Conservation (phyloP, 2,329 filamentous ascomycete genomes). For the Venturia aucupariae region DNA sequence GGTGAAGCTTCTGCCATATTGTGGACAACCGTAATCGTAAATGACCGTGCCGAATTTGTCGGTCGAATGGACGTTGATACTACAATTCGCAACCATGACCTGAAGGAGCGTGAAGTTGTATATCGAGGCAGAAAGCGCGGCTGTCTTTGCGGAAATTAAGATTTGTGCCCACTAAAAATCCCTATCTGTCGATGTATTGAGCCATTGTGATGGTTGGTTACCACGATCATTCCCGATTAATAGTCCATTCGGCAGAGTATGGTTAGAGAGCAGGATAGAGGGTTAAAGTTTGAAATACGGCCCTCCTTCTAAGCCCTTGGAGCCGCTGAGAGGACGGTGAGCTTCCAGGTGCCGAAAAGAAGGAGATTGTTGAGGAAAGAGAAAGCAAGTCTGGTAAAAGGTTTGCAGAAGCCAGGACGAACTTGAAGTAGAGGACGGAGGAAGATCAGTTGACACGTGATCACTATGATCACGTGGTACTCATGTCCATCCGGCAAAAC, state of each 20-base stretch:
- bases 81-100: not conserved
- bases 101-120: not conserved
- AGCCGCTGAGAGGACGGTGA: too few relatives aligned
- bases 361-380: too few relatives aligned
- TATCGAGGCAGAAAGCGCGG: not conserved
- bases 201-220: not conserved
- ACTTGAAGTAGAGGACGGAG: too few relatives aligned
- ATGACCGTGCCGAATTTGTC: not conserved
- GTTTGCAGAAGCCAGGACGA: too few relatives aligned
- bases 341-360: too few relatives aligned
- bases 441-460: too few relatives aligned
- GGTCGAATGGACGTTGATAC: not conserved
- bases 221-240: not conserved
- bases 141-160: not conserved
- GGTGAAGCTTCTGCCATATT: not conserved
- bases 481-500: too few relatives aligned
- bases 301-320: too few relatives aligned
- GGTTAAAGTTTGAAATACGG: too few relatives aligned
- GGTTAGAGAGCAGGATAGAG: not conserved
- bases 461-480: too few relatives aligned
- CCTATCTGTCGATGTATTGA: not conserved
- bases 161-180: not conserved
- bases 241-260: not conserved
- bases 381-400: too few relatives aligned
- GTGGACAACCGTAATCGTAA: not conserved